Evolutionary conservation across 345 rosid genomes (phyloP), one percentile per base, ranked within the genome.

Genomic region (Balakata baccata): DNA sequence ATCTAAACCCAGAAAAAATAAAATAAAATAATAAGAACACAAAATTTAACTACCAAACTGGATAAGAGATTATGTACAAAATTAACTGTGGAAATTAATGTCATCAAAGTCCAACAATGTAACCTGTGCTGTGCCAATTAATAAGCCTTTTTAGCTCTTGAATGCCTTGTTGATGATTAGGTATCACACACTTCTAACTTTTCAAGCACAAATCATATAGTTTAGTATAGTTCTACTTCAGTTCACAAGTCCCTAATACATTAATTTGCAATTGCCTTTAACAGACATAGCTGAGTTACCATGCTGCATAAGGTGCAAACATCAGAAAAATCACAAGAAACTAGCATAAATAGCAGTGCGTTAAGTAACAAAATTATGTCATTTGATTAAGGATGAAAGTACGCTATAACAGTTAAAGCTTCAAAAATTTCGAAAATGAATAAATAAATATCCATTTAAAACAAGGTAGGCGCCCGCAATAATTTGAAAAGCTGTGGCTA

Each of bases 261-360:
- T 49, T n/a, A 47, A 14, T 29, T 29, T 7, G n/a, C n/a, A 67
- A 49, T 50, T 47, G 23, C 22, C 38, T 14, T 14, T 23, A 66
- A 66, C 17, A 29, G 17, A 13, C 9, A 41, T 49, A 29, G 34
- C 34, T 43, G 22, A 10, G 11, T 68, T 68, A 13, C 18, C 1
- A 59, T 58, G 13, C 43, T 29, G 57, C 34, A 67, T 49, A 22
- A 53, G 20, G 7, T 60, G 13, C 14, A 70, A 53, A n/a, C 46
- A 72, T n/a, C n/a, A 34, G 11, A 61, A 17, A 9, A 10, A 29
- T 23, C 34, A 8, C 38, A 34, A 34, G 18, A 47, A 58, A n/a
- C 25, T 72, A 61, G 75, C 66, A 72, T 5, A 61, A 49, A n/a
- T 41, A 46, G 12, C 6, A 59, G 39, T 46, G 49, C 47, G 11